Evolutionary conservation across 768 basidiomycete genomes (phyloP).

Genomic region (Phaeolepiota aurea): DNA sequence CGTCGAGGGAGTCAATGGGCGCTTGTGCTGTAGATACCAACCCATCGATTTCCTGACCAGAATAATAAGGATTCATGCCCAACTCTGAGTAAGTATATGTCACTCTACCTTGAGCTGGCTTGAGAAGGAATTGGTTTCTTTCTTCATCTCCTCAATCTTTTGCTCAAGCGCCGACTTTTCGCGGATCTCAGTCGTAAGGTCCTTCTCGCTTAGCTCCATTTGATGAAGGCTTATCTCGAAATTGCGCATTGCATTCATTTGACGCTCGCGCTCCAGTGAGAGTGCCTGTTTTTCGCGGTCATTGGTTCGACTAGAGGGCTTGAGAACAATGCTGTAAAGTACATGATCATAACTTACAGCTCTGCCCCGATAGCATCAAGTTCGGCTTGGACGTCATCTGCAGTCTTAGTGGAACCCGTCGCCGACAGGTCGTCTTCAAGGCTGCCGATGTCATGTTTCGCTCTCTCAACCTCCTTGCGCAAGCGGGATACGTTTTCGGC

Average conservation of each 20-base stretch:
- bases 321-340: not conserved
- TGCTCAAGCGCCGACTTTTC: conserved; percentile 52
- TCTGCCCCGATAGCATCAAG: conserved; percentile 53
- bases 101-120: conserved; percentile 41
- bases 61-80: not conserved
- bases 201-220: conserved; percentile 54
- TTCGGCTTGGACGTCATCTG: conserved; percentile 79
- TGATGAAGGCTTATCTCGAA: conserved; percentile 54
- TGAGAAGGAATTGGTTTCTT: conserved; percentile 39
- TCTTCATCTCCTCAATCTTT: conserved; percentile 47
- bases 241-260: conserved; percentile 39
- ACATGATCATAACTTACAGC: conserved; percentile 41
- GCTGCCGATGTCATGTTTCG: conserved; percentile 50
- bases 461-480: conserved; percentile 47
- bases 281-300: conserved; percentile 58
- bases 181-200: conserved; percentile 46
- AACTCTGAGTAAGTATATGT: conserved; percentile 2
- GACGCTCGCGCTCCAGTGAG: conserved; percentile 53
- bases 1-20: conserved; percentile 58
- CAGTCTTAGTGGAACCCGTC: conserved; percentile 74
- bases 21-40: conserved; percentile 52
- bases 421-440: conserved; percentile 63
- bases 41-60: conserved; percentile 61
- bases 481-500: conserved; percentile 50
- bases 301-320: conserved; percentile 51